These are phyloP conservation scores for Rhododendron molle DNA, from an alignment of 148 eudicot species.

Conservation along the genomic window DNA sequence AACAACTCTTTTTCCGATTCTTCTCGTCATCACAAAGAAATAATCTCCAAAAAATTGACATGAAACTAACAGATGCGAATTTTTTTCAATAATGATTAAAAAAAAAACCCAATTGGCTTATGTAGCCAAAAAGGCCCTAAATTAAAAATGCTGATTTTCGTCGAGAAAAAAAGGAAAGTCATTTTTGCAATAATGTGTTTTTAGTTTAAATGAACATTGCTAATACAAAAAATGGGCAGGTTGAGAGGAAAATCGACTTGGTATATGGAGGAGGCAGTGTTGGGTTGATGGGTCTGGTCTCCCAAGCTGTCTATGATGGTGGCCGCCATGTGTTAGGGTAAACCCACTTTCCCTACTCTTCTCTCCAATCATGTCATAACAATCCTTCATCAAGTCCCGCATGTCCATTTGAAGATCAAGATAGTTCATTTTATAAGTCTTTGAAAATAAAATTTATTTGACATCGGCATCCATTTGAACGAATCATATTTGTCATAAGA, in stretches of 20 bases:
- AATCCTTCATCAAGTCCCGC: too few species aligned
- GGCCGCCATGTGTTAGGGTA: conserved; percentile 93
- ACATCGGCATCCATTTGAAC: background rate
- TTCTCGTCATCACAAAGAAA: too few species aligned
- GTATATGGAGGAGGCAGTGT: conserved; percentile 94
- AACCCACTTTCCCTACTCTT: background rate
- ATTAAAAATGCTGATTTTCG: background rate
- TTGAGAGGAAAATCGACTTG: conserved; percentile 73
- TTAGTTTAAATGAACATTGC: background rate
- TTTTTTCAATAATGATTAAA: too few species aligned
- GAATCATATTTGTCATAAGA: background rate
- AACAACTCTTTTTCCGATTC: too few species aligned
- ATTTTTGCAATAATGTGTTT: background rate
- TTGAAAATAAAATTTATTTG: too few species aligned
- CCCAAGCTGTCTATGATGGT: conserved; percentile 68
- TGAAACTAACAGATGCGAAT: too few species aligned
- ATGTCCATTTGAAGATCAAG: too few species aligned
- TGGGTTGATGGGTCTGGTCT: conserved; percentile 80
- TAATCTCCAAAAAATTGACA: too few species aligned
- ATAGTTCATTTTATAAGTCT: too few species aligned
- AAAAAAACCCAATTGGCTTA: too few species aligned
- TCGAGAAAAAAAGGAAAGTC: too few species aligned
- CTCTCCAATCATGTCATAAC: background rate
- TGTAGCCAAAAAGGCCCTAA: too few species aligned
- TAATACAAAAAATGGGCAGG: conserved; percentile 31